Base-by-base conservation (phyloP, 2,329 filamentous ascomycete species). In the Aspergillus bombycis region DNA sequence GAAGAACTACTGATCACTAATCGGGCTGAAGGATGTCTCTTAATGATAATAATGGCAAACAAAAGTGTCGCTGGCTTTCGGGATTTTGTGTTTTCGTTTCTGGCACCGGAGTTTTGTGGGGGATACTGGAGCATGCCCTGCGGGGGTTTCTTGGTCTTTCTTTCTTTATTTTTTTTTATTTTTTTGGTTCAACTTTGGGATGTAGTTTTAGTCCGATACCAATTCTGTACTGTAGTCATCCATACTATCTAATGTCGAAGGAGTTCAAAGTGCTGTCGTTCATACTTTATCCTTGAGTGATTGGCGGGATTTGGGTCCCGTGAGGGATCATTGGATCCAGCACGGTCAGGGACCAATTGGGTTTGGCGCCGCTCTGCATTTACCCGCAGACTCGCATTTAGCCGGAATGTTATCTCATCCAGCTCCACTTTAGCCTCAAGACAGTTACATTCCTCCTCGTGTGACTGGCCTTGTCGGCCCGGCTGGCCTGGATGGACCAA, bases 11-110 rank as follows among this genome's bases (percentile, higher is more conserved):
- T 53, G 50, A 26, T 50, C 16, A 8, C 19, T 26, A 34, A 46
- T 46, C 5, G 10, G n/a, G 14, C 23, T 8, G 19, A 59, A 19
- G 41, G 23, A 46, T 8, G n/a, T n/a, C 12, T 38, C 28, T 45
- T 57, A 43, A 61, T 62, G 54, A 62, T 62, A 30, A 61, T 64
- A 30, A 62, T 56, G 54, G 59, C 38, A 52, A 23, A 30, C 23
- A 64, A 62, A 64, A 57, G 55, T 64, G 48, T 62, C n/a, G 28
- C 34, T 43, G 30, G 36, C 11, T 38, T 38, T 50, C 11, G 53
- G 52, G 23, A 7, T 52, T 45, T 54, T 54, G 1, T 21, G 16
- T 45, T 53, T 30, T 14, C 3, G 21, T 46, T 21, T 57, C 32
- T 53, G 46, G 57, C 57, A 34, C 21, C 16, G 52, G 52, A 55